Percentiles rank a stretch among this genome's conserved stretches.
These are phyloP conservation scores for Coemansia sp. DNA, from an alignment of 192 early-diverging fungal species.

Conservation along the genomic window DNA sequence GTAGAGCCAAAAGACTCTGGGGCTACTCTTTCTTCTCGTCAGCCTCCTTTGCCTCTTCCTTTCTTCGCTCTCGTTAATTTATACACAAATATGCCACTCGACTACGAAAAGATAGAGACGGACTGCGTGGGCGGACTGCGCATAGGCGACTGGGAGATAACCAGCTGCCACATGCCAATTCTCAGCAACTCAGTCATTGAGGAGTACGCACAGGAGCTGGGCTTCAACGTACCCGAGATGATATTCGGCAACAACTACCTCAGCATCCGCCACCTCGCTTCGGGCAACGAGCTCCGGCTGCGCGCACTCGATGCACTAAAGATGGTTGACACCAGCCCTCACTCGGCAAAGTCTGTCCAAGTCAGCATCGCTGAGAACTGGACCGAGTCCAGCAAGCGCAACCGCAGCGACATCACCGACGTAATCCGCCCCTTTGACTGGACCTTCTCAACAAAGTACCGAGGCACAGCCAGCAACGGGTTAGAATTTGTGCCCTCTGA, in stretches of 20 bases:
- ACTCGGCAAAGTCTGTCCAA: constrained; percentile 73
- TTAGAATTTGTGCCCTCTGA: constrained; percentile 38
- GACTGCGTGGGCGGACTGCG: constrained; percentile 44
- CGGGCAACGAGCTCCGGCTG: constrained; percentile 62
- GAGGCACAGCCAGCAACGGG: constrained; percentile 57
- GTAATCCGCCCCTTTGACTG: constrained; percentile 96
- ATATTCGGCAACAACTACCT: constrained; percentile 92
- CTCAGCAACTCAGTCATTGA: constrained; percentile 62
- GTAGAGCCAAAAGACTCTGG: not conserved
- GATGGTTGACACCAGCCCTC: constrained; percentile 68
- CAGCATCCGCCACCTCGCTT: constrained; percentile 57
- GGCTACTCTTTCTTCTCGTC: not conserved
- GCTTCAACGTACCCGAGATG: constrained; percentile 92
- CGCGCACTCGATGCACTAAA: constrained; percentile 75
- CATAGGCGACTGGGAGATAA: constrained; percentile 61
- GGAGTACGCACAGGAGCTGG: constrained; percentile 57
- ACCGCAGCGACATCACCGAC: constrained; percentile 70
- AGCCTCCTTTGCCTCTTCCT: not conserved
- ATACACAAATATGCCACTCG: constrained; percentile 8
- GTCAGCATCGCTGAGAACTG: constrained; percentile 87
- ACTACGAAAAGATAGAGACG: constrained; percentile 40
- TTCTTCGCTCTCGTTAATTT: not conserved
- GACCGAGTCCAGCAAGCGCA: constrained; percentile 73
- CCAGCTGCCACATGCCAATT: constrained; percentile 63
- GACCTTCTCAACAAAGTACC: constrained; percentile 90